phyloP scores from a whole-genome alignment of 1,284 basidiomycete genomes.

The Trichosporon faecale region DNA sequence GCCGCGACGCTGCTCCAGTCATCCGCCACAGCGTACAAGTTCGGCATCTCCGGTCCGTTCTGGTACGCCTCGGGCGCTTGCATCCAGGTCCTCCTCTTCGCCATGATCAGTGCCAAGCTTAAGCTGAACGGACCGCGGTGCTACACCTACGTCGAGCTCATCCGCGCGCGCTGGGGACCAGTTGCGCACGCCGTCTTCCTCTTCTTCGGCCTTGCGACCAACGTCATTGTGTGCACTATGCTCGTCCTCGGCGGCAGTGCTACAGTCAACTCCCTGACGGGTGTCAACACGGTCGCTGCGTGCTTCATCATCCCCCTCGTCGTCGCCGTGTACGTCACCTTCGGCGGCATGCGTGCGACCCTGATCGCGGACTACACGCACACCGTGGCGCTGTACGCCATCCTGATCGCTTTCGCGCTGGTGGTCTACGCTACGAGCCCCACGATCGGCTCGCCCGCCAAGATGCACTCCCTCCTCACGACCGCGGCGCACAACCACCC shows the following conservation, averaged over 20 bases:
- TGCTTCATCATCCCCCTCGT: constrained; percentile 62
- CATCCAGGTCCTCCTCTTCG: constrained; percentile 56
- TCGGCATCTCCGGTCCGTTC: constrained; percentile 63
- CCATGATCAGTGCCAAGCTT: constrained; percentile 58
- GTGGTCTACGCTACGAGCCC: constrained; percentile 67
- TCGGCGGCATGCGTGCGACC: constrained; percentile 56
- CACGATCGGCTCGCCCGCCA: constrained; percentile 58
- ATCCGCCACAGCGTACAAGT: constrained; percentile 59
- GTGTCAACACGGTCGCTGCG: constrained; percentile 75
- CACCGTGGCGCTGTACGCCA: constrained; percentile 73
- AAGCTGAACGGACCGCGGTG: constrained; percentile 58
- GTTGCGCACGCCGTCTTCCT: constrained; percentile 71
- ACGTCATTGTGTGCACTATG: constrained; percentile 67
- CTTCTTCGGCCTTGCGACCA: constrained; percentile 72
- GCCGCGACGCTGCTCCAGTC: constrained; percentile 53
- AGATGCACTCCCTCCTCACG: constrained; percentile 59
- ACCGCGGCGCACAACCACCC: constrained; percentile 54
- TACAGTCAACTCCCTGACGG: constrained; percentile 73
- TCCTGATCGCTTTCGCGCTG: constrained; percentile 61
- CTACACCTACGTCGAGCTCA: constrained; percentile 60
- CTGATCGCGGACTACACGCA: constrained; percentile 63
- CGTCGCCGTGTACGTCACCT: constrained; percentile 56
- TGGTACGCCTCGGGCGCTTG: constrained; percentile 52
- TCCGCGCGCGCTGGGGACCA: constrained; percentile 68
- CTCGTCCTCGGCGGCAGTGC: constrained; percentile 68